These are phyloP conservation scores for Penicillium decumbens DNA, from an alignment of 2,329 filamentous ascomycete genomes.

Conservation along the genomic window DNA sequence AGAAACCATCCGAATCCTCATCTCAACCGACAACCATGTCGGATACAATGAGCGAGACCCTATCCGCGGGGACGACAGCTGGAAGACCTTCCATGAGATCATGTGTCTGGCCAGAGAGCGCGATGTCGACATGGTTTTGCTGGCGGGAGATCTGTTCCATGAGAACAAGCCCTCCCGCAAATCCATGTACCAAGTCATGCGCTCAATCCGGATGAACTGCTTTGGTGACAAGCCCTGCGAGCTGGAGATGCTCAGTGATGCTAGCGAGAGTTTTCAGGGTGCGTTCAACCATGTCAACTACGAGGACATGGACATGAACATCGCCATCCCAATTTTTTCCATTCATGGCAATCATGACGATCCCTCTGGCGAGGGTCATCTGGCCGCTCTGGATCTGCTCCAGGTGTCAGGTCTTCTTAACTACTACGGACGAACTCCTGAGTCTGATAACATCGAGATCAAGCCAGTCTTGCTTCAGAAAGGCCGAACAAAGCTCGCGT, in stretches of 20 bases:
- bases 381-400: slow-evolving; percentile 83
- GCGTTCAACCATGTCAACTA: slow-evolving; percentile 96
- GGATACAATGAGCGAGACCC: slow-evolving; percentile 91
- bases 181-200: slow-evolving; percentile 96
- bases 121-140: slow-evolving; percentile 96
- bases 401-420: slow-evolving; percentile 90
- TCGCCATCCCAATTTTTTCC: slow-evolving; percentile 94
- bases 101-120: slow-evolving; percentile 79
- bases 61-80: slow-evolving; percentile 93
- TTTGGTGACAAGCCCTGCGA: slow-evolving; percentile 93
- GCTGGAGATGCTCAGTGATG: slow-evolving; percentile 89
- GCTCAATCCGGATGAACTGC: slow-evolving; percentile 86
- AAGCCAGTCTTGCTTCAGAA: slow-evolving; percentile 93
- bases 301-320: slow-evolving; percentile 93
- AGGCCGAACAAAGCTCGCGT: slow-evolving; percentile 81
- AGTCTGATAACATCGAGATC: slow-evolving; percentile 87
- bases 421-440: slow-evolving; percentile 87
- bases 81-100: slow-evolving; percentile 92
- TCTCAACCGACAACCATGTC: slow-evolving; percentile 96
- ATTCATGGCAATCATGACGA: slow-evolving; percentile 99
- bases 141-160: slow-evolving; percentile 93
- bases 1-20: slow-evolving; percentile 89
- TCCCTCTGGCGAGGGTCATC: slow-evolving; percentile 90
- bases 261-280: slow-evolving; percentile 81
- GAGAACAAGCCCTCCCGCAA: slow-evolving; percentile 97